These are phyloP conservation scores for Phytopythium cucurbitacearum DNA, from an alignment of 352 stramenopile genomes.

Conservation along the genomic window DNA sequence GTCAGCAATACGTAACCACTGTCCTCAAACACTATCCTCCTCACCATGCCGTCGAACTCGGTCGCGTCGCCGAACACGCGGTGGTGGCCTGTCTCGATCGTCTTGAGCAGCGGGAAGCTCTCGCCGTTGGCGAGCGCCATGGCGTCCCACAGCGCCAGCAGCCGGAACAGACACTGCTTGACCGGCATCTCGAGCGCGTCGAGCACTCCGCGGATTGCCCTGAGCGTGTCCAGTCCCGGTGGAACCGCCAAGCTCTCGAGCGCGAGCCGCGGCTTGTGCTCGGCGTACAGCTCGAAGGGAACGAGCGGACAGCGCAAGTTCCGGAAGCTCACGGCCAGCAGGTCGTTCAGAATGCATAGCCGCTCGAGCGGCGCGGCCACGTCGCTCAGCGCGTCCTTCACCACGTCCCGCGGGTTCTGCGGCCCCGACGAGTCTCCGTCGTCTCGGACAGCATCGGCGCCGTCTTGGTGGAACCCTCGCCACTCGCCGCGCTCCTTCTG, in stretches of 20 bases:
- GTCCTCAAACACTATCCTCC: neutral
- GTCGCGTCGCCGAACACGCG: conserved; percentile 55
- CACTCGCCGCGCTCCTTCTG: conserved; percentile 68
- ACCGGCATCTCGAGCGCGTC: conserved; percentile 40
- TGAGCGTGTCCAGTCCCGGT: conserved; percentile 30
- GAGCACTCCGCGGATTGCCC: conserved; percentile 42
- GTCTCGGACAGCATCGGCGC: neutral
- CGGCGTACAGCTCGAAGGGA: conserved; percentile 32
- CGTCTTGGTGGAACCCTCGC: conserved; percentile 40
- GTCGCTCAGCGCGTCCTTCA: conserved; percentile 9
- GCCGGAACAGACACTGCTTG: conserved; percentile 42
- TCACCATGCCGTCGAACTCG: conserved; percentile 62
- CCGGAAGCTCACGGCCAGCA: conserved; percentile 64
- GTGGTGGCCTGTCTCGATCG: conserved; percentile 47
- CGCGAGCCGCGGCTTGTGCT: conserved; percentile 34
- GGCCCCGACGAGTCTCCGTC: conserved; percentile 1
- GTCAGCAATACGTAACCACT: conserved; percentile 1
- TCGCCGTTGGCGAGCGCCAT: conserved; percentile 31
- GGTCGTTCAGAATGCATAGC: conserved; percentile 44
- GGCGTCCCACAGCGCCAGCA: conserved; percentile 54
- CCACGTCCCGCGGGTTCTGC: conserved; percentile 17
- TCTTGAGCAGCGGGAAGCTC: conserved; percentile 28
- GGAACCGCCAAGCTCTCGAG: conserved; percentile 31
- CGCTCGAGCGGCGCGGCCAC: conserved; percentile 14
- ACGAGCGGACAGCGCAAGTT: conserved; percentile 61